A percentile compares a stretch with the other conserved stretches of the same genome.
phyloP scores from a whole-genome alignment of 2,329 filamentous ascomycete species.

The Alternaria arborescens region DNA sequence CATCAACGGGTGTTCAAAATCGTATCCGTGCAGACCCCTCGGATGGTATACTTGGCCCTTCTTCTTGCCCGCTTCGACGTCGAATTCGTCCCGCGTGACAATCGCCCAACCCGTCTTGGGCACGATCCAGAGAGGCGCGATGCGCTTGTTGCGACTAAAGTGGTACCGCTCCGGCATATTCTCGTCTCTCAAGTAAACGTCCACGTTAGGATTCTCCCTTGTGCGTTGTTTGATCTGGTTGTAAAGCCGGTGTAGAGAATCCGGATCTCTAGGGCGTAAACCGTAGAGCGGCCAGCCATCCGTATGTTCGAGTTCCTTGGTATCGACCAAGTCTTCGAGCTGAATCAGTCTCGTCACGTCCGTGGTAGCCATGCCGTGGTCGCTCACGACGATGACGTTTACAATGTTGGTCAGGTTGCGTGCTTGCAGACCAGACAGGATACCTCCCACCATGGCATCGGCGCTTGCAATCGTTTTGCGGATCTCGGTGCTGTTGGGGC shows the following conservation, averaged over 20 bases:
- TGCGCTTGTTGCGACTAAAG: constrained; percentile 85
- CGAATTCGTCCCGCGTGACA: constrained; percentile 79
- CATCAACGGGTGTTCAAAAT: constrained; percentile 95
- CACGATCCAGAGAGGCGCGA: constrained; percentile 93
- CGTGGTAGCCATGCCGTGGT: constrained; percentile 98
- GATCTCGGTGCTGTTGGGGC: constrained; percentile 95
- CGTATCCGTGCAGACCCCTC: constrained; percentile 89
- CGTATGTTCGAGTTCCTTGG: constrained; percentile 77
- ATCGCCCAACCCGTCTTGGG: constrained; percentile 94
- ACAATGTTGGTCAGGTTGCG: constrained; percentile 89
- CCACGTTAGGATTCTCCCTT: constrained; percentile 72
- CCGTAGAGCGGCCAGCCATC: constrained; percentile 97
- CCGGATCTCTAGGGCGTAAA: constrained; percentile 76
- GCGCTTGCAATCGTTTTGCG: constrained; percentile 77
- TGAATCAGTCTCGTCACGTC: constrained; percentile 82
- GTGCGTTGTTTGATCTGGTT: constrained; percentile 63
- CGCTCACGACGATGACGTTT: constrained; percentile 94
- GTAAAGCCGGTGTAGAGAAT: constrained; percentile 74
- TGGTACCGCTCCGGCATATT: constrained; percentile 95
- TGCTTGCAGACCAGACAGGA: constrained; percentile 78
- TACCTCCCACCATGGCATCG: constrained; percentile 79
- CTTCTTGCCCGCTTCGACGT: constrained; percentile 72
- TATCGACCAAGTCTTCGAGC: constrained; percentile 86
- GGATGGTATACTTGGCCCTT: constrained; percentile 77
- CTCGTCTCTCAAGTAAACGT: constrained; percentile 85